Evolutionary conservation across 495 filamentous ascomycete species (phyloP).

Genomic region (Talaromyces liani): DNA sequence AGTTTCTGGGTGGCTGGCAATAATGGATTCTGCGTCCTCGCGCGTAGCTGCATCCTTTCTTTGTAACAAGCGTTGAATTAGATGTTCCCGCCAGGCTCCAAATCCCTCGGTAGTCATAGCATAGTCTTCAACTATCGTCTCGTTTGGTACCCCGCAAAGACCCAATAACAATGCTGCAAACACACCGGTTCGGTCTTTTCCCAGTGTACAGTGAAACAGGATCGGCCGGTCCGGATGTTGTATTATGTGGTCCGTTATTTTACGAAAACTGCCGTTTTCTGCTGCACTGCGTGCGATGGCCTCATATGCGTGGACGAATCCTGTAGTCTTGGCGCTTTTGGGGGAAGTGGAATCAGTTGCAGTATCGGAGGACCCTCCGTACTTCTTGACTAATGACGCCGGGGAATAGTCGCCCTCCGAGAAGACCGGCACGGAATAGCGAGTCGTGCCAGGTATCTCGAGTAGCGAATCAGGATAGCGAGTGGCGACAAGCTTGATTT

Average conservation of each 20-base stretch:
- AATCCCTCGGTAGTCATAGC: conserved; percentile 33
- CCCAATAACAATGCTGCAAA: conserved; percentile 51
- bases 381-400: conserved; percentile 34
- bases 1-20: not conserved
- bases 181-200: conserved; percentile 60
- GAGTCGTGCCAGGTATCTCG: conserved; percentile 26
- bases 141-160: conserved; percentile 48
- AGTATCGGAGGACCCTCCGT: not conserved
- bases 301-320: conserved; percentile 42
- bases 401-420: conserved; percentile 44
- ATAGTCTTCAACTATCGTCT: conserved; percentile 55
- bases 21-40: not conserved
- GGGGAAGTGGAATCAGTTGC: not conserved
- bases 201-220: conserved; percentile 50
- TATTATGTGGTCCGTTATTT: conserved; percentile 7
- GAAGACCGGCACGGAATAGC: conserved; percentile 50
- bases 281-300: conserved; percentile 26
- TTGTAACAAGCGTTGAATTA: not conserved
- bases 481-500: conserved; percentile 29
- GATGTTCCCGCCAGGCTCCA: not conserved
- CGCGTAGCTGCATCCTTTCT: not conserved
- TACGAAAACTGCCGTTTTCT: conserved; percentile 8
- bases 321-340: conserved; percentile 34
- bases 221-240: conserved; percentile 16
- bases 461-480: conserved; percentile 9